phyloP scores from a whole-genome alignment of 768 basidiomycete species.

The Clitopilus passeckerianus region DNA sequence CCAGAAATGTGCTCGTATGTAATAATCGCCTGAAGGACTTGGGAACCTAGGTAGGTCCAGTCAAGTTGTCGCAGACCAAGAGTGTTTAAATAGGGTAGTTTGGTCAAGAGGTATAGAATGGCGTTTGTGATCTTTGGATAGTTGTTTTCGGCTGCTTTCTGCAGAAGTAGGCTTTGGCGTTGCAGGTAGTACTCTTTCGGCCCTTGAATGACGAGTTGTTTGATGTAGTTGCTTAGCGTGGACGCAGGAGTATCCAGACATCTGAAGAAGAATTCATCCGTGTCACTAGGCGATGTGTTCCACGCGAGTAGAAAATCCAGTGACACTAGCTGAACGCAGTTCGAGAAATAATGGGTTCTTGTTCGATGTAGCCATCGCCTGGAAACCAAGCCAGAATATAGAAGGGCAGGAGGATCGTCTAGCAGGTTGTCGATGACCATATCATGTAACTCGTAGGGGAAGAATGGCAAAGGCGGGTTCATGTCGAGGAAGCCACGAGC shows the following conservation, averaged over 20 bases:
- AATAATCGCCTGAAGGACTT: not conserved
- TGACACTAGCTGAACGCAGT: not conserved
- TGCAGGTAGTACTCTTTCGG: not conserved
- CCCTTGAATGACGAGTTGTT: not conserved
- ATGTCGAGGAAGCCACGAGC: no score
- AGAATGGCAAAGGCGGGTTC: not conserved
- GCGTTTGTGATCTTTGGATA: not conserved
- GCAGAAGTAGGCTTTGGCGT: not conserved
- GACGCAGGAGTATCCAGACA: not conserved
- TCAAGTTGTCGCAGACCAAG: not conserved
- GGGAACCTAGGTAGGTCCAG: not conserved
- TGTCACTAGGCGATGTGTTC: not conserved
- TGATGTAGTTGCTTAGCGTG: not conserved
- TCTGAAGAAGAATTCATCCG: not conserved
- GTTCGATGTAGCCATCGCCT: not conserved
- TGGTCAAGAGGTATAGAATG: not conserved
- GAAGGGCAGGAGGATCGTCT: not conserved
- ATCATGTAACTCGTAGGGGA: not conserved
- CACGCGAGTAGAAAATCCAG: not conserved
- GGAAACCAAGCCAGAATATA: not conserved
- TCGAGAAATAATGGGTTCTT: not conserved
- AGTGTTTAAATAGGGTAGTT: not conserved
- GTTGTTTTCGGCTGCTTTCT: not conserved
- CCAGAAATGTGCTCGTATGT: not conserved
- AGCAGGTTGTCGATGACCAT: not conserved